Percentiles rank a stretch among this genome's conserved stretches.
Evolutionary conservation across 805 yeast genomes (phyloP).

Genomic region (Wickerhamomyces hampshirensis): DNA sequence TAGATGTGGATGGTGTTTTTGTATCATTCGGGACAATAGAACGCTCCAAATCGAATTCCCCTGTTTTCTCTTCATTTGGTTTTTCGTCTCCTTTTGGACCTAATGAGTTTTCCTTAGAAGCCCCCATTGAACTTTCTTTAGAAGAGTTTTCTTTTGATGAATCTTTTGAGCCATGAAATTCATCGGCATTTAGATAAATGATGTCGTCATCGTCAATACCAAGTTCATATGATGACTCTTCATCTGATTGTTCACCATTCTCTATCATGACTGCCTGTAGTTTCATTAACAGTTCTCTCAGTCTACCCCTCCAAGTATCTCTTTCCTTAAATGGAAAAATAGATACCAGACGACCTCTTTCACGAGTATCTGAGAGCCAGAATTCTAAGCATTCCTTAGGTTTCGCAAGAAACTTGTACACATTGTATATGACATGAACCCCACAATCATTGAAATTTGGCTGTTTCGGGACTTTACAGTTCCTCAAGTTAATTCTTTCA

Average conservation of each 20-base stretch:
- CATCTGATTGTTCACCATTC: slow-evolving; percentile 10
- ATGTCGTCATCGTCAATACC: slow-evolving; percentile 9
- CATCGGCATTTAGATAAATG: slow-evolving; percentile 9
- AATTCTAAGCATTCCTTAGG: slow-evolving; percentile 42
- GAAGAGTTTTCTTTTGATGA: no score
- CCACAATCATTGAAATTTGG: slow-evolving; percentile 94
- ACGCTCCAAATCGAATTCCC: background rate
- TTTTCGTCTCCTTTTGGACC: background rate
- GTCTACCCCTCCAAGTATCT: slow-evolving; percentile 21
- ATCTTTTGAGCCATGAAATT: slow-evolving; percentile 3
- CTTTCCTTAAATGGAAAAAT: slow-evolving; percentile 25
- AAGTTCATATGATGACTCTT: slow-evolving; percentile 3
- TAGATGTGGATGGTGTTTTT: background rate
- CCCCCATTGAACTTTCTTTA: no score
- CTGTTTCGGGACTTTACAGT: slow-evolving; percentile 72
- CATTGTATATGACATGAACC: slow-evolving; percentile 77
- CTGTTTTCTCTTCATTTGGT: background rate
- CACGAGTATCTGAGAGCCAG: slow-evolving; percentile 35
- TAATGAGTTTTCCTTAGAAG: no score
- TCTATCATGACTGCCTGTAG: slow-evolving; percentile 18
- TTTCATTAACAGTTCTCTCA: slow-evolving; percentile 17
- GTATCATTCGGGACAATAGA: background rate
- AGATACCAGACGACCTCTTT: slow-evolving; percentile 6
- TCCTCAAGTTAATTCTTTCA: slow-evolving; percentile 41
- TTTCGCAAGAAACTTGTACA: slow-evolving; percentile 49